A percentile compares a stretch with the other conserved stretches of the same genome.
phyloP scores from a whole-genome alignment of 768 basidiomycete genomes.

The Pleurotus platypus region DNA sequence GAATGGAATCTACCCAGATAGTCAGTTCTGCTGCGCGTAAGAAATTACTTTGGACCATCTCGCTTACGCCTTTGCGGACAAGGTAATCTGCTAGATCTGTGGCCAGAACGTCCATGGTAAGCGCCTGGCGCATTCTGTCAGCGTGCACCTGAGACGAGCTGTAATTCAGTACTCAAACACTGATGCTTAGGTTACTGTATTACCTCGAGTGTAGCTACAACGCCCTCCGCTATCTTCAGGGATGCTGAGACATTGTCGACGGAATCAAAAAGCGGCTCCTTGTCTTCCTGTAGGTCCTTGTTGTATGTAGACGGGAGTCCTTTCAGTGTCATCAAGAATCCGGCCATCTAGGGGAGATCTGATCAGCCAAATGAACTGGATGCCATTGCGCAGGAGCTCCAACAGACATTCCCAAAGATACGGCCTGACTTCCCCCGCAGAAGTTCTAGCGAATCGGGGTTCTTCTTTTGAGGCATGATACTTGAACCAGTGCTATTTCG shows the following conservation, averaged over 20 bases:
- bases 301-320: conserved; percentile 98
- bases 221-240: conserved; percentile 91
- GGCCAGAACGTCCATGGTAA: conserved; percentile 97
- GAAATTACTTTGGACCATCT: conserved; percentile 4
- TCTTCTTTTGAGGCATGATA: conserved; percentile 99
- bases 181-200: conserved; percentile 16
- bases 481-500: conserved; percentile 86
- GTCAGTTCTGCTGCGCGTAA: background rate
- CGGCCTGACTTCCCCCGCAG: conserved; percentile 94
- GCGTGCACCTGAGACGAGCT: conserved; percentile 68
- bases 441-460: conserved; percentile 94
- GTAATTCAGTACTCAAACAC: background rate
- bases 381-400: too few species aligned
- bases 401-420: conserved; percentile 79
- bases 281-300: conserved; percentile 98
- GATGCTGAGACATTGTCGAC: conserved; percentile 88
- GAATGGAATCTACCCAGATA: conserved; percentile 79
- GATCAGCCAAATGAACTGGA: conserved; percentile 15
- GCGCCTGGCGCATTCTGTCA: conserved; percentile 83
- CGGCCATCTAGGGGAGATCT: conserved; percentile 70
- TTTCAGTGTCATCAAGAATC: conserved; percentile 96
- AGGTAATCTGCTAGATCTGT: conserved; percentile 99
- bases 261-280: conserved; percentile 94
- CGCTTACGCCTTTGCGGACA: conserved; percentile 92
- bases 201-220: conserved; percentile 86